These are phyloP conservation scores for Lactifluus echinatus DNA, from an alignment of 768 basidiomycete species.

Conservation along the genomic window DNA sequence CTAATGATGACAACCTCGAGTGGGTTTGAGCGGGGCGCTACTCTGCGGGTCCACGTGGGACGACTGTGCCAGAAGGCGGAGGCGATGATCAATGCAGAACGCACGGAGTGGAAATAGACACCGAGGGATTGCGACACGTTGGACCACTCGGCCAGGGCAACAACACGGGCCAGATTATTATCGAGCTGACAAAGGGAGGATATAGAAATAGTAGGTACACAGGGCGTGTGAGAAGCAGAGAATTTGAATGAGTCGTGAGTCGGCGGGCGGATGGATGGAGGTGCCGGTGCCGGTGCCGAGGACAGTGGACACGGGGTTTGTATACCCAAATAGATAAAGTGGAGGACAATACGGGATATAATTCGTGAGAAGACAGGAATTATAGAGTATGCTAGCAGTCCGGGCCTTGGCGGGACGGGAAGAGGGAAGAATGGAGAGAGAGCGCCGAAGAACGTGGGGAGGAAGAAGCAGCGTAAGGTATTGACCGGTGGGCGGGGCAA, in stretches of 20 bases:
- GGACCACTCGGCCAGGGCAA: background rate
- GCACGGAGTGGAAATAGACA: background rate
- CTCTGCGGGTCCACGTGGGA: background rate
- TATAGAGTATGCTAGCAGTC: background rate
- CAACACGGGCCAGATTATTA: background rate
- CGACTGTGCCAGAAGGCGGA: background rate
- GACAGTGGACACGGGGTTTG: background rate
- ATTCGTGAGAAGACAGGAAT: background rate
- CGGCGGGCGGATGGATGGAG: background rate
- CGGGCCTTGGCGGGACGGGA: background rate
- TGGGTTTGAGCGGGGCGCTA: background rate
- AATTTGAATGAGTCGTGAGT: background rate
- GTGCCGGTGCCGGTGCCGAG: background rate
- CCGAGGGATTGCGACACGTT: background rate
- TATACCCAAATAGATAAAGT: background rate
- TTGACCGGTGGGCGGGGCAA: slow-evolving; percentile 1
- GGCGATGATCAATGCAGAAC: background rate
- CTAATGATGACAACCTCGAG: background rate
- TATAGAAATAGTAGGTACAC: background rate
- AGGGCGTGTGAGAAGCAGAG: background rate
- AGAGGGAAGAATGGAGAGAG: background rate
- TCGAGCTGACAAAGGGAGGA: background rate
- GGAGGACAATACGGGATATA: background rate
- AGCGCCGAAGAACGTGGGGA: background rate
- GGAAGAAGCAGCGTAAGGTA: background rate